phyloP scores from a whole-genome alignment of 177 flowering plant species.

The Vitis hybrid region DNA sequence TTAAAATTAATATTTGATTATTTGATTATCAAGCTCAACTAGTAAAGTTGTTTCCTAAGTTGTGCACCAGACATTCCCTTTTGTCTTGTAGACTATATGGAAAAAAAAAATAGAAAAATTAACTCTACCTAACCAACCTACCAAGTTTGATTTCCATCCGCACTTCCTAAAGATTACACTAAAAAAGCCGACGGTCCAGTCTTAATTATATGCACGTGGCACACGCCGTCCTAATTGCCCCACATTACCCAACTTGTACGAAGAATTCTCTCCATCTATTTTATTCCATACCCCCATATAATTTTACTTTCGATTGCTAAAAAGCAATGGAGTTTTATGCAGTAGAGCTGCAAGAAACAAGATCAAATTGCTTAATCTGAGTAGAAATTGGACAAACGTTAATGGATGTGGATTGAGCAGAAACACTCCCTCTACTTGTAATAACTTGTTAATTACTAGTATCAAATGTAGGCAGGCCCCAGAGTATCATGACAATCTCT shows the following conservation, averaged over 20 bases:
- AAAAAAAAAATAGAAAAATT: background rate
- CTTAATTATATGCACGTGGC: constrained; percentile 21
- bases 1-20: background rate
- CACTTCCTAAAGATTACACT: background rate
- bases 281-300: too few species aligned
- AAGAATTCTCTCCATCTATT: background rate
- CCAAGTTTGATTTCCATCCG: constrained; percentile 8
- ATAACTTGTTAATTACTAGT: too few species aligned
- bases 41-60: background rate
- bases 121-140: constrained; percentile 30
- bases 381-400: too few species aligned
- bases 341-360: too few species aligned
- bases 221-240: constrained; percentile 10
- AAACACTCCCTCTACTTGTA: too few species aligned
- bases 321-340: too few species aligned
- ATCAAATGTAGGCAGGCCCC: constrained; percentile 17
- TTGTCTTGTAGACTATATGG: constrained; percentile 5
- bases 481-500: constrained; percentile 14
- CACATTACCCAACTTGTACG: constrained; percentile 5
- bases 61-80: constrained; percentile 16
- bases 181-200: background rate
- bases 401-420: too few species aligned
- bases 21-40: background rate
- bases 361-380: too few species aligned
- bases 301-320: too few species aligned